Evolutionary conservation across 345 rosid species (phyloP).

Genomic region (Moricandia arvensis): DNA sequence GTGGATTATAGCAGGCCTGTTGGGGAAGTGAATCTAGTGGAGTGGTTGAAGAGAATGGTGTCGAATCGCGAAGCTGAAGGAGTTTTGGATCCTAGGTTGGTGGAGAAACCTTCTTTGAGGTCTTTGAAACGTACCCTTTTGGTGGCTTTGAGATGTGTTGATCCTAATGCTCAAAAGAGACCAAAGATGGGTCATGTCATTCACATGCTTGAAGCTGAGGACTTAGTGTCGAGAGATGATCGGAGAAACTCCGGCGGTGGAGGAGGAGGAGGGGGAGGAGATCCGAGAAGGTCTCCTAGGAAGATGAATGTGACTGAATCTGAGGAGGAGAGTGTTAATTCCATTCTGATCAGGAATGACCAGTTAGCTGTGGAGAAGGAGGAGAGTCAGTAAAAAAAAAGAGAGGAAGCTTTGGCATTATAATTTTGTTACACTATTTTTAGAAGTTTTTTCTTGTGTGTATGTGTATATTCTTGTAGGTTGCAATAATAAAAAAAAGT

Average conservation of each 20-base stretch:
- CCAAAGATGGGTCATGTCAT: constrained; percentile 97
- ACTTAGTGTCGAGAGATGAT: constrained; percentile 45
- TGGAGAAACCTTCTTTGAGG: constrained; percentile 74
- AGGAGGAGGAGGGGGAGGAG: constrained; percentile 46
- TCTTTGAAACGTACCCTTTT: constrained; percentile 84
- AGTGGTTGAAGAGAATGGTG: constrained; percentile 95
- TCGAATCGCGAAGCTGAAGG: constrained; percentile 75
- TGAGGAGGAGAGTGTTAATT: constrained; percentile 72
- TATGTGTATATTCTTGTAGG: constrained; percentile 21
- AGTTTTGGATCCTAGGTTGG: constrained; percentile 77
- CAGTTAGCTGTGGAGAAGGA: constrained; percentile 36
- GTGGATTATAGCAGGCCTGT: constrained; percentile 85
- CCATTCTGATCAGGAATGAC: constrained; percentile 39
- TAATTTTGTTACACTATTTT: constrained; percentile 18
- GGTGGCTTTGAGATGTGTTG: constrained; percentile 89
- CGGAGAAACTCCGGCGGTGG: constrained; percentile 29
- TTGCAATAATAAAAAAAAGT: neutral
- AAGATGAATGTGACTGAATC: constrained; percentile 58
- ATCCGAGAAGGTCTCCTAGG: constrained; percentile 39
- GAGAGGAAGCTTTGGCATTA: constrained; percentile 5
- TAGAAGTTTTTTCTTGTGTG: constrained; percentile 13
- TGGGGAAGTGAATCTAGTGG: constrained; percentile 94
- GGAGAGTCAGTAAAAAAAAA: constrained; percentile 7
- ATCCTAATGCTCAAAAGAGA: constrained; percentile 91
- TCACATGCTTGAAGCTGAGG: constrained; percentile 98